phyloP scores from a whole-genome alignment of 2,329 filamentous ascomycete genomes.

The Penicillium concentricum region DNA sequence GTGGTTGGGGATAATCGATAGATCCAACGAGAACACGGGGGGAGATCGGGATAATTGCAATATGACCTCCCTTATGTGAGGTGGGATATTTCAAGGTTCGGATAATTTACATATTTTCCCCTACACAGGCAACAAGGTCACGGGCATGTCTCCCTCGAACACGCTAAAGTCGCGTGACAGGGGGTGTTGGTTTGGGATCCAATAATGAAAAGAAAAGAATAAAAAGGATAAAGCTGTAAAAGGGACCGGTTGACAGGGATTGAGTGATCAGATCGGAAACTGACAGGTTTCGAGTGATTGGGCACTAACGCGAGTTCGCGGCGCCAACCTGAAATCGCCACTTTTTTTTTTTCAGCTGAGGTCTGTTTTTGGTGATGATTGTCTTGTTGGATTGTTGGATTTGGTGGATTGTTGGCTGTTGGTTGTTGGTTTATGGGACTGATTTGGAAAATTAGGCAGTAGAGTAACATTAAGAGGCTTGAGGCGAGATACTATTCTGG shows the following conservation, averaged over 20 bases:
- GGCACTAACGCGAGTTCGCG: slow-evolving; percentile 4
- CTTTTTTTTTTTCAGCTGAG: not conserved
- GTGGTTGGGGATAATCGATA: slow-evolving; percentile 13
- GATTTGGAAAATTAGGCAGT: not conserved
- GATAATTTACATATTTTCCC: not conserved
- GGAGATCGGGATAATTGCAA: slow-evolving; percentile 2
- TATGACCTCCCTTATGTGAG: slow-evolving; percentile 23
- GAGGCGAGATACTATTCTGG: not conserved
- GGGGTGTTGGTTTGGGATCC: slow-evolving; percentile 16
- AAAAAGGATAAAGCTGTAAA: not conserved
- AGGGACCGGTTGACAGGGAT: slow-evolving; percentile 3
- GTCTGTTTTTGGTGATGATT: not conserved
- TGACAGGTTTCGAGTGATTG: slow-evolving; percentile 12
- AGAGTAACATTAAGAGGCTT: not conserved
- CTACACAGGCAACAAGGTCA: not conserved
- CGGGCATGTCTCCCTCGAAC: slow-evolving; percentile 18
- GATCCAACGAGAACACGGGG: slow-evolving; percentile 3
- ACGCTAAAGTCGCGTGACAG: slow-evolving; percentile 20
- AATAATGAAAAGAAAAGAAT: not conserved
- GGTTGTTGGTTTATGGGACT: not conserved
- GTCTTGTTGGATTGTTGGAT: not conserved
- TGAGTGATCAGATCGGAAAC: slow-evolving; percentile 6
- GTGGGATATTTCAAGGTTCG: slow-evolving; percentile 5
- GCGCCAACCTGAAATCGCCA: slow-evolving; percentile 16
- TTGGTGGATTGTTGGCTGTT: not conserved